These are phyloP conservation scores for Macrocybe gigantea DNA, from an alignment of 768 basidiomycete genomes.

Conservation along the genomic window DNA sequence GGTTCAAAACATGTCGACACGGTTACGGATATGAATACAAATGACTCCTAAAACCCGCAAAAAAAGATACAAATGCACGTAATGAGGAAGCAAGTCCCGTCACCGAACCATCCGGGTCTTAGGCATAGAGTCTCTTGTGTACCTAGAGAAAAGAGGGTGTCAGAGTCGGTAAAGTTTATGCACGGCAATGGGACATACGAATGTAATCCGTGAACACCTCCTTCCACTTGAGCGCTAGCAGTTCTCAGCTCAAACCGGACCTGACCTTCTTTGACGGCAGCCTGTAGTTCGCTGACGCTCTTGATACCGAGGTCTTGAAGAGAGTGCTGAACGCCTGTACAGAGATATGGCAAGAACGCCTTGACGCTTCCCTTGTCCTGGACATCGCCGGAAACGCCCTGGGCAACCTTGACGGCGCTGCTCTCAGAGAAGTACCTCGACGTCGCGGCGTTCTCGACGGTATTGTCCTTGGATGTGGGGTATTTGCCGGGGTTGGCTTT, in stretches of 20 bases:
- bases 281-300: slow-evolving; percentile 60
- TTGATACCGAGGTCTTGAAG: slow-evolving; percentile 88
- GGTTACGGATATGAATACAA: neutral
- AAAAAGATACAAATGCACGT: neutral
- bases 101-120: neutral
- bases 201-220: slow-evolving; percentile 92
- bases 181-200: slow-evolving; percentile 56
- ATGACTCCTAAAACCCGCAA: neutral
- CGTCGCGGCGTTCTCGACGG: slow-evolving; percentile 89
- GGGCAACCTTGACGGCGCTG: slow-evolving; percentile 92
- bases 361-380: slow-evolving; percentile 95
- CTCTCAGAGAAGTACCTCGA: slow-evolving; percentile 93
- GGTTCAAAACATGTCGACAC: no score
- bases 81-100: neutral
- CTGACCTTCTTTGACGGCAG: slow-evolving; percentile 54
- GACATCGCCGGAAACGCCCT: slow-evolving; percentile 94
- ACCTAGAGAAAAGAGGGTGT: slow-evolving; percentile 15
- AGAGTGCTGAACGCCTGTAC: slow-evolving; percentile 85
- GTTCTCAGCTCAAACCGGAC: slow-evolving; percentile 93
- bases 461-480: slow-evolving; percentile 35
- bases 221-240: slow-evolving; percentile 92
- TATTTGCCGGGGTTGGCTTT: slow-evolving; percentile 36
- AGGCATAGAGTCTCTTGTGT: slow-evolving; percentile 34
- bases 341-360: slow-evolving; percentile 85
- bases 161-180: neutral